Percentiles rank a stretch among this genome's conserved stretches.
These are phyloP conservation scores for Abelmoschus esculentus DNA, from an alignment of 345 rosid genomes.

Conservation along the genomic window DNA sequence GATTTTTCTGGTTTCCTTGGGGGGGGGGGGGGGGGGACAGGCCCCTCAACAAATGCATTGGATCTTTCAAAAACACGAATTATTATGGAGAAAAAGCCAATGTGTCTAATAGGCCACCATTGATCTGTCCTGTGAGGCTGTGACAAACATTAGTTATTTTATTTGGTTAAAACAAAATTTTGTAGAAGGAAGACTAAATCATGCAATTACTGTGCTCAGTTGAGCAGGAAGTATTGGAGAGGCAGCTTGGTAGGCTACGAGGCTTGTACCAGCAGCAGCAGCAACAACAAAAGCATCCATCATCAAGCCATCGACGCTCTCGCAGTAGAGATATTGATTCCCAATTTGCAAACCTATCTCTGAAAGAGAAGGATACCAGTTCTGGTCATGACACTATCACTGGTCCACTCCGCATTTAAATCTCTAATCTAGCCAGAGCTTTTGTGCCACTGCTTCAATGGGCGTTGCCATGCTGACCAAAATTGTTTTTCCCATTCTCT, in stretches of 20 bases:
- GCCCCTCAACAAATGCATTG: neutral
- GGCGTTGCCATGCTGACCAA: conserved; percentile 18
- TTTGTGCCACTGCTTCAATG: conserved; percentile 16
- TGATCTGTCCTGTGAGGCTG: neutral
- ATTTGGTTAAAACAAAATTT: neutral
- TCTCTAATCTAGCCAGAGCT: conserved; percentile 19
- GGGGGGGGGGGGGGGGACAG: neutral
- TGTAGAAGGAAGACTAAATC: conserved; percentile 5
- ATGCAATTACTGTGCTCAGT: conserved; percentile 37
- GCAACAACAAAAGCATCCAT: conserved; percentile 42
- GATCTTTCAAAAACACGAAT: neutral
- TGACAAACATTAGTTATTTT: neutral
- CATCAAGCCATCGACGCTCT: conserved; percentile 63
- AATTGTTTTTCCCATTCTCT: conserved; percentile 6
- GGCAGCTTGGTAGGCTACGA: conserved; percentile 81
- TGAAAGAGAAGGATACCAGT: conserved; percentile 61
- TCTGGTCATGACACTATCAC: conserved; percentile 53
- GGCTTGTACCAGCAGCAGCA: conserved; percentile 65
- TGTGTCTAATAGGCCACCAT: neutral
- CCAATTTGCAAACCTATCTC: conserved; percentile 73
- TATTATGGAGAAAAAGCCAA: neutral
- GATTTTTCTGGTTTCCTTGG: neutral
- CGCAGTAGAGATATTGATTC: conserved; percentile 82
- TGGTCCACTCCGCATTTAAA: conserved; percentile 58
- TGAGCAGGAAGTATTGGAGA: conserved; percentile 95